Conservation (phyloP, 2,329 filamentous ascomycete genomes). For the Atkinsonella texensis region DNA sequence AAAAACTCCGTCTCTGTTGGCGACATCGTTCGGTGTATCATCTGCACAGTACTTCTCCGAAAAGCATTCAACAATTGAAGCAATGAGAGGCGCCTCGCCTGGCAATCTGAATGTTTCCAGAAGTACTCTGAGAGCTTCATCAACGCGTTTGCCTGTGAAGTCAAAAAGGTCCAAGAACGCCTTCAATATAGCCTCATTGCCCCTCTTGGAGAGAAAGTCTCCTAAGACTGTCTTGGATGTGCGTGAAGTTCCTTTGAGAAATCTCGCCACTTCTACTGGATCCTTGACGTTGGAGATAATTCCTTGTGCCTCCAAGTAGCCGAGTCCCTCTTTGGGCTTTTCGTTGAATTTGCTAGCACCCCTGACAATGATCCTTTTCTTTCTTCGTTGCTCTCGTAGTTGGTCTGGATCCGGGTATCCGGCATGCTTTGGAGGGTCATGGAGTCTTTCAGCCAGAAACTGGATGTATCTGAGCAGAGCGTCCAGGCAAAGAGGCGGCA, state of each 20-base stretch:
- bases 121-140: constrained; percentile 80
- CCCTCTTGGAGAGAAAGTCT: constrained; percentile 84
- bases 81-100: constrained; percentile 85
- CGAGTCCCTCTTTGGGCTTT: constrained; percentile 78
- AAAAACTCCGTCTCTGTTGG: constrained; percentile 77
- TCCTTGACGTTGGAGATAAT: constrained; percentile 70
- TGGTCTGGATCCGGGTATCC: constrained; percentile 52
- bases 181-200: constrained; percentile 72
- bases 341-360: constrained; percentile 92
- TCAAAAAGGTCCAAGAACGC: constrained; percentile 83
- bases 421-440: constrained; percentile 52
- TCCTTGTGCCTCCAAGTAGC: constrained; percentile 71
- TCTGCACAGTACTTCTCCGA: constrained; percentile 70
- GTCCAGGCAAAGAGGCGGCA: constrained; percentile 87
- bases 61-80: constrained; percentile 81
- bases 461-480: constrained; percentile 84
- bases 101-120: constrained; percentile 87
- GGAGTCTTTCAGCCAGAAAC: constrained; percentile 76
- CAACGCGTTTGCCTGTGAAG: constrained; percentile 73
- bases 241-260: constrained; percentile 75
- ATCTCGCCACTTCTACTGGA: constrained; percentile 68
- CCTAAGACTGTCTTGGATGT: constrained; percentile 85
- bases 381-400: constrained; percentile 60
- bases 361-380: constrained; percentile 80
- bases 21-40: constrained; percentile 60